Evolutionary conservation across 371 early-diverging fungal genomes (phyloP), one percentile per base, ranked within the genome.

Genomic region (Rhizopus sp.): DNA sequence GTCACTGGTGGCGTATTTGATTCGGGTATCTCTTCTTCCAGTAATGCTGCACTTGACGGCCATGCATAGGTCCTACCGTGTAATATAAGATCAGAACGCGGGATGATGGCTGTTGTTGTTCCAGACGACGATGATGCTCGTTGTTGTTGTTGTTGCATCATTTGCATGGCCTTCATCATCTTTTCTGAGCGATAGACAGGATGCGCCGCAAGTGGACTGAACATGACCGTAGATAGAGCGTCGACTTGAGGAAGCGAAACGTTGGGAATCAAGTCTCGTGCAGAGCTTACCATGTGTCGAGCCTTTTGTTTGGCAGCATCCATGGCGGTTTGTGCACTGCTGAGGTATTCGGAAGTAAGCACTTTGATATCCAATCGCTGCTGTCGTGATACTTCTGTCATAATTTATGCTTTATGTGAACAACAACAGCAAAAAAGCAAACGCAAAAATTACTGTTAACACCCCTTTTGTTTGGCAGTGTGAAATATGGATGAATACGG

Each of bases 181-280:
- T 73, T 65, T 52, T 80, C 80, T 10, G 73, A 71, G 12, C 64
- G 70, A 53, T 80, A 80, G 5, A 77, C 72, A 9, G 73, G 73
- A 61, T 80, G 77, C 0, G 75, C 72, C 13, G 73, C 73, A 15
- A 80, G 40, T 2, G 80, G 80, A 55, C 72, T 77, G 47, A 80
- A 77, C 72, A 80, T 72, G 17, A 80, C 77, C 0, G 75, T 75
- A 0, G 75, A 69, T 1, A 80, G 57, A 2, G 80, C 77, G 34
- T 80, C 80, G 4, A 80, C 48, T 16, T 77, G 77, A 10, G 71
- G 53, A 0, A 75, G 46, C 6, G 75, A 70, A 7, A 41, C 0
- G 66, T 58, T 5, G 53, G 67, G 57, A 3, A 80, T 54, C 64
- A 66, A 71, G 34, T 65, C 72, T 55, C 70, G 66, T 7, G 79